These are phyloP conservation scores for Fonsecaea erecta DNA, from an alignment of 2,329 filamentous ascomycete genomes.

Conservation along the genomic window DNA sequence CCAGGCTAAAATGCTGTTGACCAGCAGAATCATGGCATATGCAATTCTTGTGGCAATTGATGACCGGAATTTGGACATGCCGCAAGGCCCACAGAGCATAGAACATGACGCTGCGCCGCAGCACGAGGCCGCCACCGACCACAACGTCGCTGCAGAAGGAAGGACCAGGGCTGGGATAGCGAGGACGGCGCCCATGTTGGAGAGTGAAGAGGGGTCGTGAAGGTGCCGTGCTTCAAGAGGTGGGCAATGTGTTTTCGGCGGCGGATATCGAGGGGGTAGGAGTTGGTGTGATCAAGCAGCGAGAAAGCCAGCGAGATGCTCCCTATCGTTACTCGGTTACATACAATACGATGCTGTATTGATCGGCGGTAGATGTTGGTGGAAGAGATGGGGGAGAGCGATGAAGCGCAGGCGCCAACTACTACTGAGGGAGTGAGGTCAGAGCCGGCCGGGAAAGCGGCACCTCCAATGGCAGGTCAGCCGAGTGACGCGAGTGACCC, in stretches of 20 bases:
- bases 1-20: slow-evolving; percentile 98
- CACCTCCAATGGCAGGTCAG: not conserved
- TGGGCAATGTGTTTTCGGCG: slow-evolving; percentile 1
- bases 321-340: not conserved
- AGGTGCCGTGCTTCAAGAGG: not conserved
- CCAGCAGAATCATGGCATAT: slow-evolving; percentile 88
- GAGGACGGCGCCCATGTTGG: slow-evolving; percentile 83
- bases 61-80: slow-evolving; percentile 97
- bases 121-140: slow-evolving; percentile 83
- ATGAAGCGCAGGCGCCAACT: not conserved
- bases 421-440: not conserved
- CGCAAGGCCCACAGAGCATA: slow-evolving; percentile 91
- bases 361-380: slow-evolving; percentile 9
- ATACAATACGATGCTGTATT: slow-evolving; percentile 5
- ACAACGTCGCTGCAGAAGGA: slow-evolving; percentile 81
- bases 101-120: slow-evolving; percentile 97
- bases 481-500: not conserved
- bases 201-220: not conserved
- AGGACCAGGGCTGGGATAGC: slow-evolving; percentile 88
- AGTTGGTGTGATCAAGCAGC: not conserved
- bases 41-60: slow-evolving; percentile 97
- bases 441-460: not conserved
- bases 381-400: not conserved
- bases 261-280: slow-evolving; percentile 1
- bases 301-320: not conserved